phyloP scores from a whole-genome alignment of 768 basidiomycete species.

The Hygrophoropsis aurantiaca region DNA sequence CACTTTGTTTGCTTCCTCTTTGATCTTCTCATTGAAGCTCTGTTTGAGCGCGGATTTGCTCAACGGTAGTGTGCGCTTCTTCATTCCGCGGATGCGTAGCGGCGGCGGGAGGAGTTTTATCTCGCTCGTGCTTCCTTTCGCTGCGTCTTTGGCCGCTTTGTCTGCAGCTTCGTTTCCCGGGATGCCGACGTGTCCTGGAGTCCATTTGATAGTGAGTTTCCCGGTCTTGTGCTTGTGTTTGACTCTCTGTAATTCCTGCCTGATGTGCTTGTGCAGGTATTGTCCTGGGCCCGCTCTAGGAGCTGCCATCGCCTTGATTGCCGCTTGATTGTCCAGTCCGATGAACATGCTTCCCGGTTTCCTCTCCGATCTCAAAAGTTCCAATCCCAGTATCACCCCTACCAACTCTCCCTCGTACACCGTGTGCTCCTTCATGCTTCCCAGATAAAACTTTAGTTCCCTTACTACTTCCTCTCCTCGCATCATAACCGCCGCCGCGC shows the following conservation, averaged over 20 bases:
- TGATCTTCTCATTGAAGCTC: neutral
- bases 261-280: too few species aligned
- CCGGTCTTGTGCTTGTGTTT: too few species aligned
- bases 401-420: too few species aligned
- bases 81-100: neutral
- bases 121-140: neutral
- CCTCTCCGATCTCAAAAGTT: too few species aligned
- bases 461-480: neutral
- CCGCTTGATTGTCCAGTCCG: too few species aligned
- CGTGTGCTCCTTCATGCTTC: conserved; percentile 11
- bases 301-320: too few species aligned
- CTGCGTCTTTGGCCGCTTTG: neutral
- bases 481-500: conserved; percentile 20
- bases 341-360: too few species aligned
- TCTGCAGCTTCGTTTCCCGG: conserved; percentile 2
- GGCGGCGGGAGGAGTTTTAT: neutral
- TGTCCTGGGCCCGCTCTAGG: too few species aligned
- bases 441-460: conserved; percentile 6
- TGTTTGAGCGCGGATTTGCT: neutral
- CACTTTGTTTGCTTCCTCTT: neutral
- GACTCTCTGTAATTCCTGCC: too few species aligned
- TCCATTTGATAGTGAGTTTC: neutral
- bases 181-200: neutral
- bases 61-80: neutral
- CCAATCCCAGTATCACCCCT: too few species aligned